Evolutionary conservation across 1,139 yeast species (phyloP), one percentile per base, ranked within the genome.

Genomic region (Candida smagusa): DNA sequence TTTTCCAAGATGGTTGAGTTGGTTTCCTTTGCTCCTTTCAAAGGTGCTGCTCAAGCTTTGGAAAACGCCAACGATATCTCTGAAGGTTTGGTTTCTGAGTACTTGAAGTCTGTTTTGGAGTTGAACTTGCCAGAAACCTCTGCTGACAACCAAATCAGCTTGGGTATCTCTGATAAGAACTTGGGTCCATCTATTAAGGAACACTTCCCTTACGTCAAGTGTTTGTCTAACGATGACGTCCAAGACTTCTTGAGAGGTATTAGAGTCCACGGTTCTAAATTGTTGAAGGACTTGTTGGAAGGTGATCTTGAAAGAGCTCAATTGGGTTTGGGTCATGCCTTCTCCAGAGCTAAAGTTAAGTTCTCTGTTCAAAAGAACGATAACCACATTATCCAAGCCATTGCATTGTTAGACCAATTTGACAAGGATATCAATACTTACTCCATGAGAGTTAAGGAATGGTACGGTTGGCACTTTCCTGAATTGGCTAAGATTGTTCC

Each of bases 381-480:
- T 66, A 92, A 92, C 75, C 97, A 92, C 69, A 92, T 92, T 62
- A 92, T 92, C 59, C 98, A 94, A 73, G 97, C 98, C 39, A 92
- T 92, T 72, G 97, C 98, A 33, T 73, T 92, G 50, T 79, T 92
- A 54, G 98, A 92, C 63, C 96, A 94, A 64, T 80, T 92, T 53
- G 98, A 92, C 70, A 92, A 92, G 72, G 98, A 92, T 61, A 81
- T 92, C 63, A 92, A 92, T 72, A 92, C 97, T 42, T 92, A 86
- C 66, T 92, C 97, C 47, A 92, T 92, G 98, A 84, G 98, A 74
- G 90, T 87, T 59, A 92, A 92, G 77, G 98, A 92, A 72, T 92
- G 98, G 98, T 92, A 92, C 69, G 97, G 97, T 52, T 92, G 98
- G 98, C 98, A 92, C 67, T 92, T 92, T 81, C 98, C 98, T 42